Evolutionary conservation across 208 protist genomes (phyloP).

Genomic region (Wallacemonas sp.): DNA sequence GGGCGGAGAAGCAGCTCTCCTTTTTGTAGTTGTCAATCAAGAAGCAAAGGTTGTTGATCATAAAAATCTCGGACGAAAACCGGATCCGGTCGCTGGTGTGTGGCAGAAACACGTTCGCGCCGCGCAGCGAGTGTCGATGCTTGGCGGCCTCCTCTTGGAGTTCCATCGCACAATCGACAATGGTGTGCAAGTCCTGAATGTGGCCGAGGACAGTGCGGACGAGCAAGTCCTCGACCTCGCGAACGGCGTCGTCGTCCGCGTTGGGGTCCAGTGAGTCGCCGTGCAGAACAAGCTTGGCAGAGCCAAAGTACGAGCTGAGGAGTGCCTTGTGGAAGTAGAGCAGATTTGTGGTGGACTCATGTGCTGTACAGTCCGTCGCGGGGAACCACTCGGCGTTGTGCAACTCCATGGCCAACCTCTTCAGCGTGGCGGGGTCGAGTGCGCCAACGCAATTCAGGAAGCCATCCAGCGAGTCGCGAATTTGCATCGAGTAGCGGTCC

Average conservation of each 20-base stretch:
- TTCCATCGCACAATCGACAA: slow-evolving; percentile 58
- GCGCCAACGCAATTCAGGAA: slow-evolving; percentile 63
- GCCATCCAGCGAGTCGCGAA: slow-evolving; percentile 66
- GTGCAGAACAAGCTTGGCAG: slow-evolving; percentile 70
- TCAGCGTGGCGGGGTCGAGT: slow-evolving; percentile 44
- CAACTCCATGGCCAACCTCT: slow-evolving; percentile 34
- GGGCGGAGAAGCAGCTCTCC: slow-evolving; percentile 63
- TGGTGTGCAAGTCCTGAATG: slow-evolving; percentile 61
- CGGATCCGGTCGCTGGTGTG: slow-evolving; percentile 16
- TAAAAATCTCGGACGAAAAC: slow-evolving; percentile 61
- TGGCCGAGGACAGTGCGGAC: slow-evolving; percentile 62
- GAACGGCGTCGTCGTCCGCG: slow-evolving; percentile 47
- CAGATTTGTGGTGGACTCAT: slow-evolving; percentile 76
- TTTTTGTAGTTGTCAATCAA: slow-evolving; percentile 70
- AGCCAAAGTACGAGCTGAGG: slow-evolving; percentile 74
- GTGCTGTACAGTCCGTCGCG: slow-evolving; percentile 69
- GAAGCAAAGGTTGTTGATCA: slow-evolving; percentile 82
- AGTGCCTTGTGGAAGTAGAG: slow-evolving; percentile 84
- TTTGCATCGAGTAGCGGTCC: slow-evolving; percentile 53
- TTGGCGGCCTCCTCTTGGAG: slow-evolving; percentile 39
- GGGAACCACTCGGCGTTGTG: slow-evolving; percentile 76
- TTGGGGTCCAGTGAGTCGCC: slow-evolving; percentile 42
- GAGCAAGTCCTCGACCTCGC: slow-evolving; percentile 66
- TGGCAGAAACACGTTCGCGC: slow-evolving; percentile 3
- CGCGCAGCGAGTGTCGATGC: slow-evolving; percentile 22